A percentile compares a stretch with the other conserved stretches of the same genome.
phyloP scores from a whole-genome alignment of 1,284 basidiomycete genomes.

The Wolfiporia cocos region DNA sequence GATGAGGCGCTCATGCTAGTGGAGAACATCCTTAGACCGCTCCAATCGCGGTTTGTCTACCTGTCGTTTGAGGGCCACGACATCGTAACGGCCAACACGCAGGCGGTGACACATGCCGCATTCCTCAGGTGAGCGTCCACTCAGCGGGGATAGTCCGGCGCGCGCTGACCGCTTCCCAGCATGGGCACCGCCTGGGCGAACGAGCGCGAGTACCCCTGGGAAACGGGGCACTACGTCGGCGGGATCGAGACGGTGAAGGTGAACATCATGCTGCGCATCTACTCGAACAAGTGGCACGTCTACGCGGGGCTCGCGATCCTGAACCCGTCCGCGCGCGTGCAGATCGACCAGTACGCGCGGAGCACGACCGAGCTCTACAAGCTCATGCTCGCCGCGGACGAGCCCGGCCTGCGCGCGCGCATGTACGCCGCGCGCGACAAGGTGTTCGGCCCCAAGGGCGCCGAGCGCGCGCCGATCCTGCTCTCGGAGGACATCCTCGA shows the following conservation, averaged over 20 bases:
- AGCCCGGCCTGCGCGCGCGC: slow-evolving; percentile 59
- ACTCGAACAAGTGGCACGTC: slow-evolving; percentile 98
- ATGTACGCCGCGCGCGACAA: slow-evolving; percentile 72
- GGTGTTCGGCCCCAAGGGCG: slow-evolving; percentile 63
- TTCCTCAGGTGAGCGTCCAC: slow-evolving; percentile 72
- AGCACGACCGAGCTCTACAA: slow-evolving; percentile 91
- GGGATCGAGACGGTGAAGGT: slow-evolving; percentile 99
- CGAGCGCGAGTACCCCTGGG: slow-evolving; percentile 87
- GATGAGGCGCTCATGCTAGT: slow-evolving; percentile 73
- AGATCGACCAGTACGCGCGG: slow-evolving; percentile 88
- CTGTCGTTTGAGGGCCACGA: slow-evolving; percentile 96
- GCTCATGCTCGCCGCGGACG: slow-evolving; percentile 85
- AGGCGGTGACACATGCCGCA: slow-evolving; percentile 96
- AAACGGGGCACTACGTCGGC: slow-evolving; percentile 90
- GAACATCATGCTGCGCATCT: slow-evolving; percentile 95
- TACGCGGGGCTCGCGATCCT: slow-evolving; percentile 97
- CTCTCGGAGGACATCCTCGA: slow-evolving; percentile 86
- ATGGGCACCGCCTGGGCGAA: slow-evolving; percentile 97
- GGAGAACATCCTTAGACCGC: slow-evolving; percentile 79
- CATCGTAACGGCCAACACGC: slow-evolving; percentile 94
- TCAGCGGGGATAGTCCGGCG: not conserved
- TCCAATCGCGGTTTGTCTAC: slow-evolving; percentile 86
- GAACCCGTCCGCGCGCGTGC: slow-evolving; percentile 86
- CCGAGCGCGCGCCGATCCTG: slow-evolving; percentile 61
- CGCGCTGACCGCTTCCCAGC: slow-evolving; percentile 35